Conservation (phyloP, 2,329 filamentous ascomycete genomes). For the Cytospora chrysosperma region DNA sequence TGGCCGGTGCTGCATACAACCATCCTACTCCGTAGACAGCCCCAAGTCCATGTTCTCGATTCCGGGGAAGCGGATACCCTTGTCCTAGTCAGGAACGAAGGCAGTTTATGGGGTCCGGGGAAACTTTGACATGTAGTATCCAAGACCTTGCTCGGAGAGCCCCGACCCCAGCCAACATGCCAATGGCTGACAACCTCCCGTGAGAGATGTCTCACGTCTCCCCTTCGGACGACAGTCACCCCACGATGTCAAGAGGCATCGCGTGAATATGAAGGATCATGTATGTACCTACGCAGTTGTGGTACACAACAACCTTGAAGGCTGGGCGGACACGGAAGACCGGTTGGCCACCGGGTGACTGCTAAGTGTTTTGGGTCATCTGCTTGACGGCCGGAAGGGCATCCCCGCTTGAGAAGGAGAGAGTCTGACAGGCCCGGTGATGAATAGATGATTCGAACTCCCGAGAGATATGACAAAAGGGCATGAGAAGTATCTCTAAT, state of each 20-base stretch:
- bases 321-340: background rate
- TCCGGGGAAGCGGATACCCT: background rate
- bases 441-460: background rate
- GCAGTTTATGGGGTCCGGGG: background rate
- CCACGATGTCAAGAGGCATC: background rate
- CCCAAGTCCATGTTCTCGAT: background rate
- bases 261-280: background rate
- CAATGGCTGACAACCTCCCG: no score
- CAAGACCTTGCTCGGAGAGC: background rate
- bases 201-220: background rate
- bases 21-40: background rate
- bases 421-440: background rate
- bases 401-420: background rate
- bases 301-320: background rate
- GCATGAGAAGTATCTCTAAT: background rate
- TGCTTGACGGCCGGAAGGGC: background rate
- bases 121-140: background rate
- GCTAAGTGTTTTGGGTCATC: background rate
- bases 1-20: background rate
- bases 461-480: background rate
- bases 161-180: background rate
- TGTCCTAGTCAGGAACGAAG: background rate
- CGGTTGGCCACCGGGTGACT: background rate
- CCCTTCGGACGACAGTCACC: background rate
- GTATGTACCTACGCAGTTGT: background rate